Evolutionary conservation across 179 eudicot species (phyloP).

Genomic region (Sideroxylon spinosum): DNA sequence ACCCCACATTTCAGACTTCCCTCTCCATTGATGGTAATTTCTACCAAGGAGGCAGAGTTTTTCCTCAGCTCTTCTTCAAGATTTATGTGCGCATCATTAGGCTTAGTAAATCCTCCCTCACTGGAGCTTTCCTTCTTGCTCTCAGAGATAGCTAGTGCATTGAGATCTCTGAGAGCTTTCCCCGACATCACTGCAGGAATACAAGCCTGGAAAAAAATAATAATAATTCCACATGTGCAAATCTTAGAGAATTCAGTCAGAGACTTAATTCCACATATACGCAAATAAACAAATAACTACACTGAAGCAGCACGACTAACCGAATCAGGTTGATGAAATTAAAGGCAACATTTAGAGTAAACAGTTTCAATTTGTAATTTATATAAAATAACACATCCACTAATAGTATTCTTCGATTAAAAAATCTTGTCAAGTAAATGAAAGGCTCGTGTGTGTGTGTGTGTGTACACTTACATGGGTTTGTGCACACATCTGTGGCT

Average conservation of each 20-base stretch:
- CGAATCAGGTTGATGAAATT: too few species aligned
- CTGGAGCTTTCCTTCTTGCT: slow-evolving; percentile 29
- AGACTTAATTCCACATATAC: neutral
- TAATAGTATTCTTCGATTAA: neutral
- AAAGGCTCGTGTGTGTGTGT: neutral
- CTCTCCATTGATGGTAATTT: slow-evolving; percentile 23
- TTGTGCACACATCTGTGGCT: neutral
- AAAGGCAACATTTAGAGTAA: too few species aligned
- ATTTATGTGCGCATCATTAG: slow-evolving; percentile 27
- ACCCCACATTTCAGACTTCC: slow-evolving; percentile 24
- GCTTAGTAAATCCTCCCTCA: slow-evolving; percentile 29
- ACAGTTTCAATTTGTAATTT: too few species aligned
- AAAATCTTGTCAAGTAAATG: neutral
- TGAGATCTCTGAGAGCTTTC: slow-evolving; percentile 33
- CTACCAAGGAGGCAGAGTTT: slow-evolving; percentile 15
- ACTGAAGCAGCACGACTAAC: too few species aligned
- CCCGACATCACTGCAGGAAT: slow-evolving; percentile 31
- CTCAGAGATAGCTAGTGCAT: slow-evolving; percentile 26
- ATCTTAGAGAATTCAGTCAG: neutral
- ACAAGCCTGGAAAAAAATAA: slow-evolving; percentile 13
- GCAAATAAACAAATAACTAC: too few species aligned
- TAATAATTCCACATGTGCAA: neutral
- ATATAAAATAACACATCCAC: too few species aligned
- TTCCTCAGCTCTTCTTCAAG: slow-evolving; percentile 27
- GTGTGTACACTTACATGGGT: neutral